Base-by-base conservation (phyloP, 345 rosid genomes). In the Erodium maritimum region DNA sequence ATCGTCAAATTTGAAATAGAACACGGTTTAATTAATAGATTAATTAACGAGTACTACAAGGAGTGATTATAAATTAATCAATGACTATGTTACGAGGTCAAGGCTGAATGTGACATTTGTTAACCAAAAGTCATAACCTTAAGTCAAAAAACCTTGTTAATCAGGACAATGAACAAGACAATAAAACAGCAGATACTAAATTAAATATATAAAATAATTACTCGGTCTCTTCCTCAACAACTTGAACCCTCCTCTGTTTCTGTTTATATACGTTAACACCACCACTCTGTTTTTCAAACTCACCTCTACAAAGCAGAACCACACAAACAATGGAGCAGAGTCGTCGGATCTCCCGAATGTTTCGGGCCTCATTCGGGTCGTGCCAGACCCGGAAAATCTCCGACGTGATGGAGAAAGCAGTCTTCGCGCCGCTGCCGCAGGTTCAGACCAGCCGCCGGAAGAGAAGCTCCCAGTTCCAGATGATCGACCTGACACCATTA, bases 331-430 rank as follows among this genome's bases (percentile, higher is more conserved):
- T 37, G 63, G 23, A 60, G 16, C 56, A 87, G 67, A 80, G 74
- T 58, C 71, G 80, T 54, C 71, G 80, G 52, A 67, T 90, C 74
- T 78, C 90, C 61, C 81, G 85, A 61, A 66, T 86, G 67, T 73
- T 86, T 67, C 82, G 82, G 0, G 68, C 85, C 62, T 82, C 96
- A 55, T 76, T 88, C 22, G 70, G 65, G 45, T 77, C 87, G 4
- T 90, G 97, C 69, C 72, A 80, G 55, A 57, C 81, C 62, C 60
- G 82, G 57, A 77, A 77, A 69, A 21, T 81, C 51, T 62, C 66
- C 57, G 97, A 90, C 64, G 88, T 79, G 12, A 74, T 70, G 22
- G 85, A 83, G 33, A 80, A 66, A 21, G 56, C 84, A n/a, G 65
- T 69, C 16, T 69, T 69, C 23, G 16, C 45, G 17, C 60, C 42